phyloP scores from a whole-genome alignment of 805 yeast genomes.

The Schwanniomyces occidentalis region DNA sequence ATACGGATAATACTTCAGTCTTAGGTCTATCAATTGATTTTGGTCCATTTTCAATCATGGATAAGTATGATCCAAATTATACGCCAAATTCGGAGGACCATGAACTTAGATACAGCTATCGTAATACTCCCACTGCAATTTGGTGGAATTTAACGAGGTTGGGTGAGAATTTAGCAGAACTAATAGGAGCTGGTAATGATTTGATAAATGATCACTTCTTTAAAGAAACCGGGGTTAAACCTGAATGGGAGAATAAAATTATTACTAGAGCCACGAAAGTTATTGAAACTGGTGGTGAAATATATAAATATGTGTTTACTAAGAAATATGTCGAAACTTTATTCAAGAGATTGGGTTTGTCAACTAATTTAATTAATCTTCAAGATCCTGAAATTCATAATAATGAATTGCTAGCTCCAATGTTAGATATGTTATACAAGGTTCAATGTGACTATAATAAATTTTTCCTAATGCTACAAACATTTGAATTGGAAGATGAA shows the following conservation, averaged over 20 bases:
- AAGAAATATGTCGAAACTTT: constrained; percentile 57
- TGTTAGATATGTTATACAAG: constrained; percentile 59
- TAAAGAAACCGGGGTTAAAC: constrained; percentile 41
- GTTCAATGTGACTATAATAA: constrained; percentile 76
- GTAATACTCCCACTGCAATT: constrained; percentile 80
- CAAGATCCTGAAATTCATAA: constrained; percentile 38
- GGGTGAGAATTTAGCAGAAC: constrained; percentile 80
- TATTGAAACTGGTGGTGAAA: constrained; percentile 63
- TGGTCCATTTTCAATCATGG: constrained; percentile 94
- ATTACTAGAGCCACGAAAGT: constrained; percentile 62
- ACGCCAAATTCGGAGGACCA: constrained; percentile 92
- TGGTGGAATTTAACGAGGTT: constrained; percentile 92
- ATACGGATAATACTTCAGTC: constrained; percentile 93
- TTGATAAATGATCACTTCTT: constrained; percentile 46
- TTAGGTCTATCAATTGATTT: constrained; percentile 86
- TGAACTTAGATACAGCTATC: constrained; percentile 67
- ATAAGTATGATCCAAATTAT: constrained; percentile 73
- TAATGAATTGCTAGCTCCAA: constrained; percentile 51
- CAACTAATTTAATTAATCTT: constrained; percentile 31
- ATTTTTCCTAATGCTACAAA: constrained; percentile 69
- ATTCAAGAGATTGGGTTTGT: constrained; percentile 69
- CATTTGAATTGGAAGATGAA: constrained; percentile 31
- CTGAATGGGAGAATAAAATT: constrained; percentile 52
- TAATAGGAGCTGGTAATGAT: constrained; percentile 70
- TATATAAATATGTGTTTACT: constrained; percentile 64